Evolutionary conservation across 2,329 filamentous ascomycete species (phyloP).

Genomic region (Claviceps purpurea): DNA sequence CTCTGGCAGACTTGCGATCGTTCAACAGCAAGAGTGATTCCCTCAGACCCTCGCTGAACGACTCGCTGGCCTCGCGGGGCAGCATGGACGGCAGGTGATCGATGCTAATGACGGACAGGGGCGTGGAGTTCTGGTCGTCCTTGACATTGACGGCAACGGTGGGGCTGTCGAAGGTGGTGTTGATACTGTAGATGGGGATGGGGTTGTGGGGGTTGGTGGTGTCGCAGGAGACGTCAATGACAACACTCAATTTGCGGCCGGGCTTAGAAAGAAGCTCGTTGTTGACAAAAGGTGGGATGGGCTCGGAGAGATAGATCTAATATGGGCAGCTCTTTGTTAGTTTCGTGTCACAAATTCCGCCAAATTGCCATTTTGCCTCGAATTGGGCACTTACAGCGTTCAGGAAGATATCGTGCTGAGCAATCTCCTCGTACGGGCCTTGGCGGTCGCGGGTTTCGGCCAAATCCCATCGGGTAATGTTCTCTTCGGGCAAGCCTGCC

Average conservation of each 20-base stretch:
- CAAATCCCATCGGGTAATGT: conserved; percentile 55
- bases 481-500: conserved; percentile 39
- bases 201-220: conserved; percentile 39
- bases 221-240: conserved; percentile 69
- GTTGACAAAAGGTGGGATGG: conserved; percentile 60
- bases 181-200: conserved; percentile 70
- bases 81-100: conserved; percentile 76
- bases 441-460: conserved; percentile 54
- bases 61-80: conserved; percentile 71
- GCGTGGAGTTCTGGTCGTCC: conserved; percentile 40
- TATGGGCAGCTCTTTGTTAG: neutral
- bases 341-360: neutral
- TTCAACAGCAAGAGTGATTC: conserved; percentile 3
- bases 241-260: conserved; percentile 60
- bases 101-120: conserved; percentile 63
- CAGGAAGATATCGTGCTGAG: conserved; percentile 43
- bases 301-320: conserved; percentile 9
- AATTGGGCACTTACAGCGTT: conserved; percentile 34
- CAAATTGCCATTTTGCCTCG: neutral
- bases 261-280: conserved; percentile 48
- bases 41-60: conserved; percentile 1
- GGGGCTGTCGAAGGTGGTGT: conserved; percentile 80
- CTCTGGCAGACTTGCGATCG: conserved; percentile 4
- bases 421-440: conserved; percentile 69
- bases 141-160: conserved; percentile 60